These are phyloP conservation scores for Effrenium voratum DNA, from an alignment of 73 alveolate species.

Conservation along the genomic window DNA sequence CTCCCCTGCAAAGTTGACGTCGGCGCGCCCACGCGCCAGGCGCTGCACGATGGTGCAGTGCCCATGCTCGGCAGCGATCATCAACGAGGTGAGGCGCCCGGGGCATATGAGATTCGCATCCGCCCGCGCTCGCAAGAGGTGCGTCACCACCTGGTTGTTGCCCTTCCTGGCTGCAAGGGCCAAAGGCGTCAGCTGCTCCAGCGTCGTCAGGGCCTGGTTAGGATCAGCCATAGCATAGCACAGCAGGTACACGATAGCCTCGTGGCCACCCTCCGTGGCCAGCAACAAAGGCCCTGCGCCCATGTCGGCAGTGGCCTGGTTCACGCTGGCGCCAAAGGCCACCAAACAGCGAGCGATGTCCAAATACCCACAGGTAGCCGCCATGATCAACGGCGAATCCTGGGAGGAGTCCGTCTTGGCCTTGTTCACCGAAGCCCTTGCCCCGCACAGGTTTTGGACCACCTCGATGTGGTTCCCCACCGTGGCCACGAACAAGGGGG, in stretches of 20 bases:
- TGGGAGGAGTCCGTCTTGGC: background rate
- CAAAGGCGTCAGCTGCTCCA: background rate
- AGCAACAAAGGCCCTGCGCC: slow-evolving; percentile 48
- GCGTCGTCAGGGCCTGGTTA: slow-evolving; percentile 17
- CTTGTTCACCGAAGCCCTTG: background rate
- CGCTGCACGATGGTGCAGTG: background rate
- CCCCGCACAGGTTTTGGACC: background rate
- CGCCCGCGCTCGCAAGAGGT: background rate
- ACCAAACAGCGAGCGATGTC: background rate
- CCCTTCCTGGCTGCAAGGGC: slow-evolving; percentile 50
- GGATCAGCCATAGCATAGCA: slow-evolving; percentile 31
- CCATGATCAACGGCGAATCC: slow-evolving; percentile 31
- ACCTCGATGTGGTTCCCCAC: background rate
- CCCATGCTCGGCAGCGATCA: slow-evolving; percentile 46
- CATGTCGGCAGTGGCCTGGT: slow-evolving; percentile 5
- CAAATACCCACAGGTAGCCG: background rate
- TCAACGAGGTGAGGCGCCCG: background rate
- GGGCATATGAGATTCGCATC: slow-evolving; percentile 39
- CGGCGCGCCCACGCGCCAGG: background rate
- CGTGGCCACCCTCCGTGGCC: slow-evolving; percentile 31
- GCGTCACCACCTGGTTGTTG: background rate
- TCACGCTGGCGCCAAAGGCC: background rate
- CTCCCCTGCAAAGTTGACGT: background rate
- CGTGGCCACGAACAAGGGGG: slow-evolving; percentile 44
- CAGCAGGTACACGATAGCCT: background rate